Evolutionary conservation across 805 yeast genomes (phyloP).

Genomic region (Candida vaughaniae): DNA sequence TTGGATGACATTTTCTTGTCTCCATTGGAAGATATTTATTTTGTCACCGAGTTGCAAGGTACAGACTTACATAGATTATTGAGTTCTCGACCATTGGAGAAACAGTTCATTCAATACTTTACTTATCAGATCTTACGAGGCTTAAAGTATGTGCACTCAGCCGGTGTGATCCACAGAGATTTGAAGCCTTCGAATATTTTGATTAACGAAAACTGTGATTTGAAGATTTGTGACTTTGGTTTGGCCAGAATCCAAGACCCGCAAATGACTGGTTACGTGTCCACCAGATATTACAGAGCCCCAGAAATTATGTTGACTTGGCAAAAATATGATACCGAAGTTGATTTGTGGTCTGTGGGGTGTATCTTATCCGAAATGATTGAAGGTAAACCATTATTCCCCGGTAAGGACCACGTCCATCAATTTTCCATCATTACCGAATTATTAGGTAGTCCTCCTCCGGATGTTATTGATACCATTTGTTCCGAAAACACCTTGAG

Average conservation of each 20-base stretch:
- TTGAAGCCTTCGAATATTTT: constrained; percentile 81
- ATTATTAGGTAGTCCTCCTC: constrained; percentile 92
- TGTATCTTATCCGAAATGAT: constrained; percentile 98
- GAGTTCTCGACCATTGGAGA: constrained; percentile 91
- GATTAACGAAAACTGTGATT: constrained; percentile 86
- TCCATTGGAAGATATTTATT: constrained; percentile 92
- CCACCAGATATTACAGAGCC: constrained; percentile 93
- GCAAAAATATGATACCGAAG: constrained; percentile 97
- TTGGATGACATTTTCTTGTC: constrained; percentile 91
- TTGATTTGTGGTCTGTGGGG: constrained; percentile 97
- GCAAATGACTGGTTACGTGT: constrained; percentile 98
- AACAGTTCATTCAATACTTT: constrained; percentile 95
- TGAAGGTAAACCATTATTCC: constrained; percentile 94
- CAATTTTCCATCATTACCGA: constrained; percentile 97
- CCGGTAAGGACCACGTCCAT: constrained; percentile 97
- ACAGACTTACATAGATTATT: constrained; percentile 91
- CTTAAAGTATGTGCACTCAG: constrained; percentile 84
- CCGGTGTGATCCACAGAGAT: constrained; percentile 90
- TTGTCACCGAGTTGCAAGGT: constrained; percentile 95
- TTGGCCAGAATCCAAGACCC: constrained; percentile 97
- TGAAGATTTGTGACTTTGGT: constrained; percentile 92
- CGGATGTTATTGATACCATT: constrained; percentile 92
- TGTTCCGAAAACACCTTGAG: constrained; percentile 93
- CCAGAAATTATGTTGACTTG: constrained; percentile 98
- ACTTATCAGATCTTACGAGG: constrained; percentile 92